Base-by-base conservation (phyloP, 176 grass and related monocot species). In the Ananas comosus region DNA sequence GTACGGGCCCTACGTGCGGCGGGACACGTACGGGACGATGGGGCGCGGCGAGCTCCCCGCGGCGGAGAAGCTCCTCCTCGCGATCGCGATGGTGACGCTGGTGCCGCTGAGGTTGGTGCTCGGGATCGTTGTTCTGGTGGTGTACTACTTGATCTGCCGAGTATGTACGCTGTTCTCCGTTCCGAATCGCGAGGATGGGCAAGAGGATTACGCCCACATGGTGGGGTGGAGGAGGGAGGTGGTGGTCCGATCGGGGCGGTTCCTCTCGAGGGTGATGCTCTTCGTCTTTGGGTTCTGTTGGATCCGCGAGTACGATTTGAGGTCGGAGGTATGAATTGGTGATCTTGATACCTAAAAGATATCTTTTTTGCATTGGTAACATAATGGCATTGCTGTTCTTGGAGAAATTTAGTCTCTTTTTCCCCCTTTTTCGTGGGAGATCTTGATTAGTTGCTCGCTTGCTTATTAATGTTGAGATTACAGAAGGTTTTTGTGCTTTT, bases 241-340 rank as follows among this genome's bases (percentile, higher is more conserved):
- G 4, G 75, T 88, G 11, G 77, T 96, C 18, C 69, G 85, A 50
- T 85, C 82, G 7, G 91, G 88, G 48, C 72, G 85, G 18, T 70
- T 75, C 50, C 72, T 78, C 48, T 27, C 92, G 11, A 82, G 92
- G 14, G 73, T 78, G 51, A 89, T 96, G 88, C n/a, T 96, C 58
- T 91, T 96, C 52, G 81, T 88, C 49, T 91, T 96, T 12, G 92
- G 92, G 2, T 96, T 96, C 67, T 96, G 91, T 81, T 89, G 92
- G 86, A 91, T 96, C 57, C 75, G 49, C n/a, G 79, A 80, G 21
- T 64, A 78, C 49, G 70, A 85, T 68, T 68, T 84, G 54, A 59
- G 85, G 47, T 67, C 51, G 1, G 57, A 88, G 80, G 85, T 96
- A 89, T 16, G 9, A n/a, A 23, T 57, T 51, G 13, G 64, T 42